These are phyloP conservation scores for Intubia oerlemansii DNA, from an alignment of 2,329 filamentous ascomycete genomes.

Conservation along the genomic window DNA sequence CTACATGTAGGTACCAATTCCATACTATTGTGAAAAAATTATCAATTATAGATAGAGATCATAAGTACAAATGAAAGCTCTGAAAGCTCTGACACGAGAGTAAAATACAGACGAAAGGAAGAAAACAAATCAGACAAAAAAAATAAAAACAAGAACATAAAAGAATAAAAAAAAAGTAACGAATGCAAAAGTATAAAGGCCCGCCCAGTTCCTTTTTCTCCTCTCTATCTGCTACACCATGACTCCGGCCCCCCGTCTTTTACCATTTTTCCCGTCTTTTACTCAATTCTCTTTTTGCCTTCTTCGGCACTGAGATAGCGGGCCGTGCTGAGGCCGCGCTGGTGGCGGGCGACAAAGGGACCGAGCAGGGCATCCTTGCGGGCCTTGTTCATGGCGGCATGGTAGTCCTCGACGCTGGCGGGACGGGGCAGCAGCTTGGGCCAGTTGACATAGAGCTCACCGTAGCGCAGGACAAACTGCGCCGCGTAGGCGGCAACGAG, in stretches of 20 bases:
- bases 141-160: not conserved
- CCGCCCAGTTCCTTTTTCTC: not conserved
- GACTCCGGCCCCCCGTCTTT: too few species aligned
- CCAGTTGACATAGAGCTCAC: conserved; percentile 97
- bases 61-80: too few species aligned
- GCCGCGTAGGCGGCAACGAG: conserved; percentile 47
- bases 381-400: conserved; percentile 66
- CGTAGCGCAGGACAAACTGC: conserved; percentile 62
- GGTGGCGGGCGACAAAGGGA: conserved; percentile 48
- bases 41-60: too few species aligned
- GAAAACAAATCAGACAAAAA: not conserved
- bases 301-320: conserved; percentile 76
- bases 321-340: conserved; percentile 65
- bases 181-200: not conserved
- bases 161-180: not conserved
- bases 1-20: too few species aligned
- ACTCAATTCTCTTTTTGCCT: conserved; percentile 96
- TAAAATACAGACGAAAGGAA: too few species aligned
- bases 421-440: conserved; percentile 82
- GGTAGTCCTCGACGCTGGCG: conserved; percentile 71
- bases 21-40: too few species aligned
- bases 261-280: conserved; percentile 10
- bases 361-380: conserved; percentile 69
- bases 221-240: not conserved
- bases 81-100: too few species aligned